Percentiles rank a stretch among this genome's conserved stretches.
Conservation (phyloP, 768 basidiomycete species). For the Mycena kentingensis region DNA sequence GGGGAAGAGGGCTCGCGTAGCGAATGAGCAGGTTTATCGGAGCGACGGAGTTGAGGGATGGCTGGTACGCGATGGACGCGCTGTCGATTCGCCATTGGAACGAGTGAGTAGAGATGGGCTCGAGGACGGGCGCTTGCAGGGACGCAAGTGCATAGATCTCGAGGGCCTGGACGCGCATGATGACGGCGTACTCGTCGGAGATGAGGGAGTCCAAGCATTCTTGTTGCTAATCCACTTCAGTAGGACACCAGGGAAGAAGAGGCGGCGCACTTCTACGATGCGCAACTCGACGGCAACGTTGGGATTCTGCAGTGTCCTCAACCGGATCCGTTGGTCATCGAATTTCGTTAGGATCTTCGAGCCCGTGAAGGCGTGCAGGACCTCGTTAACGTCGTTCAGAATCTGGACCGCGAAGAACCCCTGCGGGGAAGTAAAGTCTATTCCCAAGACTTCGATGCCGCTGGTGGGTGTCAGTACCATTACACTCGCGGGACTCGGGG, state of each 20-base stretch:
- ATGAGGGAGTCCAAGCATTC: conserved; percentile 44
- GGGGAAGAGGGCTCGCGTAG: conserved; percentile 57
- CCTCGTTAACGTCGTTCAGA: conserved; percentile 34
- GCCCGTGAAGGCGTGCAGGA: conserved; percentile 38
- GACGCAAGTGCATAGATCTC: conserved; percentile 44
- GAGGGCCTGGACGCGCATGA: conserved; percentile 43
- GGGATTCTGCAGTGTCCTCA: conserved; percentile 40
- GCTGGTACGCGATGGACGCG: conserved; percentile 42
- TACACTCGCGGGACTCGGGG: neutral
- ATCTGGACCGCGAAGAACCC: conserved; percentile 38
- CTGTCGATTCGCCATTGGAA: conserved; percentile 64
- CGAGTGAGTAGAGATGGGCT: conserved; percentile 47
- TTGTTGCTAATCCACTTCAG: conserved; percentile 32
- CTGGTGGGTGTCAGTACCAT: neutral
- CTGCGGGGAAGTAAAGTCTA: conserved; percentile 37
- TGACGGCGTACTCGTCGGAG: conserved; percentile 44
- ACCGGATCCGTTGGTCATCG: conserved; percentile 32
- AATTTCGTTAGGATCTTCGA: conserved; percentile 41
- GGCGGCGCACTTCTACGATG: conserved; percentile 34
- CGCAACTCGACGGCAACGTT: conserved; percentile 36
- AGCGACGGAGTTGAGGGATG: conserved; percentile 22
- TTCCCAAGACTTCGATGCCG: conserved; percentile 46
- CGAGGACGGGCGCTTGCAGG: conserved; percentile 32
- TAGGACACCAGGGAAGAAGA: neutral
- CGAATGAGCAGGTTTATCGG: conserved; percentile 58